Evolutionary conservation across 345 rosid species (phyloP), one percentile per base, ranked within the genome.

Genomic region (Carallia pectinifolia): DNA sequence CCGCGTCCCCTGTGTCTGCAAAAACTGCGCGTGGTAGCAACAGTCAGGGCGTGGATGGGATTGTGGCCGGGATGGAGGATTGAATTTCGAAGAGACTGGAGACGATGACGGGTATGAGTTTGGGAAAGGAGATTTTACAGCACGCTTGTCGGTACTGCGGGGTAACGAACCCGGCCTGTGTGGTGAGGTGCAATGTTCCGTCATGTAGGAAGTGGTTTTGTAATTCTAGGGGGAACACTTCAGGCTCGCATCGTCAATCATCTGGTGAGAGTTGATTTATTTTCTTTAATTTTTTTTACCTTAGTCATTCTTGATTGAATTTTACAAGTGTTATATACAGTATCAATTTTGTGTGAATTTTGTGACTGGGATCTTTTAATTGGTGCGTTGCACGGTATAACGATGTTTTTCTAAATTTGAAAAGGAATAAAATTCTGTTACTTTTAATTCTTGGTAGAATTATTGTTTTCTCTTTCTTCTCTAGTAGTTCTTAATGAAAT

Each of bases 191-290:
- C 64, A 96, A 96, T 75, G 97, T 92, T 65, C 96, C 99, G 12
- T 96, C 99, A 0, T 96, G 99, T 74, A 82, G 99, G 63, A 96
- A 96, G 81, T 96, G 99, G 99, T 96, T 96, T 72, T 96, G 99
- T 71, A 96, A 96, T 81, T 96, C 99, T 6, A 86, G 99, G 69
- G 99, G 99, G 62, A 96, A 96, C 74, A 96, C 99, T 33, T 96
- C 98, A 0, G 99, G 99, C 39, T 96, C 99, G 60, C 99, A 96
- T 96, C 16, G 99, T 96, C 64, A 96, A 96, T 83, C 99, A 96
- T 72, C 81, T 96, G 85, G 99, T 88, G 67, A 87, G 98, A 88
- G 61, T 40, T 15, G 17, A 68, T 33, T 62, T 17, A 0, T 36
- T 56, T 40, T 17, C 10, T 18, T 30, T 12, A 52, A 7, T 65